phyloP scores from a whole-genome alignment of 768 basidiomycete species.

The Gymnopilus dilepis region DNA sequence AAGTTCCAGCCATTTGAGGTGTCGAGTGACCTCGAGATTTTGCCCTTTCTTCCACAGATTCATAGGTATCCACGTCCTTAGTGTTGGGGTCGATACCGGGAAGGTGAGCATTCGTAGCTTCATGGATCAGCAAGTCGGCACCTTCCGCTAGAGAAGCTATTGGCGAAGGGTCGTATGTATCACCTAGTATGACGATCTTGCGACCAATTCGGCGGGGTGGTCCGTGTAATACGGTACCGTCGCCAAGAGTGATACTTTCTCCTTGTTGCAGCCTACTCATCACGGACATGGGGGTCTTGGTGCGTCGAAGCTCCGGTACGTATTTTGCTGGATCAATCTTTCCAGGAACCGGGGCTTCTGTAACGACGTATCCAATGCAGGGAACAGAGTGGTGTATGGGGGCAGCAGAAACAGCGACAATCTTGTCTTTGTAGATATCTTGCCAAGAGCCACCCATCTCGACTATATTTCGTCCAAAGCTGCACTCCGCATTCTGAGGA shows the following conservation, averaged over 20 bases:
- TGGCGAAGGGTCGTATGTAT: slow-evolving; percentile 81
- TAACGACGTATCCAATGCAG: slow-evolving; percentile 79
- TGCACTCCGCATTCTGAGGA: slow-evolving; percentile 57
- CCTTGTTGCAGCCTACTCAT: slow-evolving; percentile 73
- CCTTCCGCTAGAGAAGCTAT: slow-evolving; percentile 64
- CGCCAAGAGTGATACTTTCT: slow-evolving; percentile 62
- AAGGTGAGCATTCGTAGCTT: slow-evolving; percentile 88
- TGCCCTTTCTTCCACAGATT: slow-evolving; percentile 64
- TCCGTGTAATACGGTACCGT: slow-evolving; percentile 75
- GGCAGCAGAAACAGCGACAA: slow-evolving; percentile 72
- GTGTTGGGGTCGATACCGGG: slow-evolving; percentile 64
- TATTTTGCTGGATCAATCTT: slow-evolving; percentile 75
- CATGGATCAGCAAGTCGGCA: slow-evolving; percentile 81
- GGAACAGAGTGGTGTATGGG: slow-evolving; percentile 83
- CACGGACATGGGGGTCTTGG: slow-evolving; percentile 68
- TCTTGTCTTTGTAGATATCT: slow-evolving; percentile 60
- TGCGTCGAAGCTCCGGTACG: slow-evolving; percentile 70
- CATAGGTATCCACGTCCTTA: slow-evolving; percentile 64
- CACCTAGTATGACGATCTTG: slow-evolving; percentile 83
- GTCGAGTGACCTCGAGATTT: slow-evolving; percentile 89
- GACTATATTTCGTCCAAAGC: slow-evolving; percentile 65
- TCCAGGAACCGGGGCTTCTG: slow-evolving; percentile 74
- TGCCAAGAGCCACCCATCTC: slow-evolving; percentile 68
- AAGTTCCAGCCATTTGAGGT: slow-evolving; percentile 87
- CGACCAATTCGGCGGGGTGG: slow-evolving; percentile 70